Percentiles rank a stretch among this genome's conserved stretches.
These are phyloP conservation scores for Aristolochia fimbriata DNA, from an alignment of 164 flowering plant species.

Conservation along the genomic window DNA sequence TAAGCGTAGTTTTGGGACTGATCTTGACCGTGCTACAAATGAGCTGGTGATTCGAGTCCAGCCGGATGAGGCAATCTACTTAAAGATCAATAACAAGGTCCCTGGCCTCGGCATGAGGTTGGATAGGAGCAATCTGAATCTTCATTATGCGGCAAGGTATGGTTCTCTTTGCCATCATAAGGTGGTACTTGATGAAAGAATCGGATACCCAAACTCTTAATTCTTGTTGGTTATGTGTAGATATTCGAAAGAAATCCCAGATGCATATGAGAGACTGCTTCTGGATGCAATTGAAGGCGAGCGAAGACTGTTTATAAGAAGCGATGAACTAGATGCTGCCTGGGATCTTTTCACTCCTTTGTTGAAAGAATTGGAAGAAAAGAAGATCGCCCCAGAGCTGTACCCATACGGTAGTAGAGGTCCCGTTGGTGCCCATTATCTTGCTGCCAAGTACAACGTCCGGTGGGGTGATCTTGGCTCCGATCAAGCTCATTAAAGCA, in stretches of 20 bases:
- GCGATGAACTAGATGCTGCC: constrained; percentile 91
- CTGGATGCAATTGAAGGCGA: constrained; percentile 94
- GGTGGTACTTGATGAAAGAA: not conserved
- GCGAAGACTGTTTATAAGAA: constrained; percentile 72
- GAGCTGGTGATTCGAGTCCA: constrained; percentile 92
- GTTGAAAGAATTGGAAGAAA: constrained; percentile 73
- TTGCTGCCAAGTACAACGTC: constrained; percentile 76
- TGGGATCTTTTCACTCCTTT: constrained; percentile 86
- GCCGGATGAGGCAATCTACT: constrained; percentile 94
- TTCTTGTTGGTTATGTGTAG: constrained; percentile 16
- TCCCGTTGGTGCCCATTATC: constrained; percentile 93
- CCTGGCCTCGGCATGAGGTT: constrained; percentile 89
- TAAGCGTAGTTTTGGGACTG: constrained; percentile 58
- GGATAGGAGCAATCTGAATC: constrained; percentile 81
- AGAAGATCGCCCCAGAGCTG: constrained; percentile 67
- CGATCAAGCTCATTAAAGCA: constrained; percentile 17
- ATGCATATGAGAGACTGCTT: constrained; percentile 92
- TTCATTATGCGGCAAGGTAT: constrained; percentile 84
- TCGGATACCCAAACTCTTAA: not conserved
- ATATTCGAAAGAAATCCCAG: constrained; percentile 82
- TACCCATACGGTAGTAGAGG: constrained; percentile 95
- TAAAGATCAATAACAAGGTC: constrained; percentile 92
- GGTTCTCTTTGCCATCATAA: not conserved
- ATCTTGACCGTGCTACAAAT: constrained; percentile 80
- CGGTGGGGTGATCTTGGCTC: constrained; percentile 76